Base-by-base conservation (phyloP, 805 yeast species). In the Metschnikowia vanudenii region DNA sequence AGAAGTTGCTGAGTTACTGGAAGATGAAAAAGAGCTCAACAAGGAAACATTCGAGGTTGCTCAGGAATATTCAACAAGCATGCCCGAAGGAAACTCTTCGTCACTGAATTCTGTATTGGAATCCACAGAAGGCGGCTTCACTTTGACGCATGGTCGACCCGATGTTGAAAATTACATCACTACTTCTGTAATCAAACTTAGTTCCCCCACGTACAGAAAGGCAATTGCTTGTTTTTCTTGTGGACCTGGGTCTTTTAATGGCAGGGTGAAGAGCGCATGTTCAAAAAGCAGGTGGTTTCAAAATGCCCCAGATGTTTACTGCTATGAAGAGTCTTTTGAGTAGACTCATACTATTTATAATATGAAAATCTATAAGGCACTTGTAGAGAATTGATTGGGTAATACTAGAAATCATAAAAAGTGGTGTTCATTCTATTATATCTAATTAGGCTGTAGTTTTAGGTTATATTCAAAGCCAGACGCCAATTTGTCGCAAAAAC, bases 161-260 rank as follows among this genome's bases (percentile, higher is more conserved):
- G 51, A 55, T 18, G 18, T 60, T 14, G 55, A 48, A 4, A 41
- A 35, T 1, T 51, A 60, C 11, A 52, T 61, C 9, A 44, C 47
- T n/a, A 49, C 57, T 29, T 55, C 57, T 4, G 49, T 48, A 11
- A 37, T 41, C 7, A 39, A 53, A 13, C 52, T 54, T 9, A 46
- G 55, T n/a, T 39, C 51, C 4, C 30, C 37, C 2, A 37, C 40
- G 8, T 48, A 49, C 28, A 54, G 56, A 32, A 63, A 61, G 46
- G 54, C 69, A 0, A 50, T 74, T 46, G 79, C 77, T 2, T 66
- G 73, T 8, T 39, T 67, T 10, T 57, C 63, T 14, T 74, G 79
- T 61, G 80, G 80, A 0, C 71, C 76, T 1, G 51, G 45, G 2
- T 51, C 46, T 0, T 67, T 75, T 47, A 62, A 69, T 5, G 53